Evolutionary conservation across 2,329 filamentous ascomycete genomes (phyloP), one percentile per base, ranked within the genome.

Genomic region (Stagonosporopsis rhizophila): DNA sequence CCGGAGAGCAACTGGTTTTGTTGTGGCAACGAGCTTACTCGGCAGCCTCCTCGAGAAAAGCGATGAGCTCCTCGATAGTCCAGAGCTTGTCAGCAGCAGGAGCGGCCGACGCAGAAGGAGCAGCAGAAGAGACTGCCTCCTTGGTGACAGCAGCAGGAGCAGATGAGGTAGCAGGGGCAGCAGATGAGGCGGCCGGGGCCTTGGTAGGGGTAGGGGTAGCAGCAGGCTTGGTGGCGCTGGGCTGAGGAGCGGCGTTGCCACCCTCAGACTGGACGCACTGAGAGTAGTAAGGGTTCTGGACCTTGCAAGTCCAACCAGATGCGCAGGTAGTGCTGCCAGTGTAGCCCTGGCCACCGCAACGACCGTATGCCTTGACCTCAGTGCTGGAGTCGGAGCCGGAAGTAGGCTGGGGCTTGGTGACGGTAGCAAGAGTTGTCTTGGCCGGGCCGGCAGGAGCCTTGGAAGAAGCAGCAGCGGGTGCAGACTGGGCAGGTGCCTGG

Each of bases 331-430:
- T 74, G 14, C 74, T 53, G 23, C 80, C 79, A 15, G 65, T 76
- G 59, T 68, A 81, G 58, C 67, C 73, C 17, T 69, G 62, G 15
- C 80, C 81, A 64, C 79, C 80, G 60, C 80, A 82, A 62, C 80
- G 80, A 32, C 61, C 61, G 56, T 61, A 72, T 23, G 63, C 61
- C 53, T 64, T 56, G 42, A 66, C 61, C 28, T 61, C 58, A 37
- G 65, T 56, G 22, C 56, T 58, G 14, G 59, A 54, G 41, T 50
- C 28, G 28, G 28, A 57, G 50, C 53, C 58, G 17, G 58, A 53
- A 14, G 64, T 69, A 25, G 66, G 52, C 40, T 57, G 49, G 6
- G 69, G 69, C 34, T 61, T 62, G 41, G 58, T 59, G n/a, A 59
- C 50, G 9, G 68, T 71, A 22, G 58, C 56, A 45, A 71, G 59